Conservation (phyloP, 2,329 filamentous ascomycete genomes). For the Geosmithia flava region DNA sequence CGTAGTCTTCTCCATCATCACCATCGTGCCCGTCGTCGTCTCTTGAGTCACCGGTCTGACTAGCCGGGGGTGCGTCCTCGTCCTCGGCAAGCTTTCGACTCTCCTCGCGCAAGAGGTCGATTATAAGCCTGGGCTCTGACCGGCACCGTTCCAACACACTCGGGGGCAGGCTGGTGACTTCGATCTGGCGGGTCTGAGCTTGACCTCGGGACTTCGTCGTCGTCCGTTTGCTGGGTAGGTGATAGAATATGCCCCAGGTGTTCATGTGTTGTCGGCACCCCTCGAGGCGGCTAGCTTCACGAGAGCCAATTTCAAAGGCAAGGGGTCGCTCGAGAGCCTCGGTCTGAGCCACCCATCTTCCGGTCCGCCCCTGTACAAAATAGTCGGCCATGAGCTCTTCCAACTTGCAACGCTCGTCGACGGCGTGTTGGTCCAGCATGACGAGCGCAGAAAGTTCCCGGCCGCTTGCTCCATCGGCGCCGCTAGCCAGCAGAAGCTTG, state of each 20-base stretch:
- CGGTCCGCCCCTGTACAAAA: constrained; percentile 18
- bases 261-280: constrained; percentile 44
- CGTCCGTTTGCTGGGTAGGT: constrained; percentile 8
- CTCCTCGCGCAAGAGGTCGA: constrained; percentile 64
- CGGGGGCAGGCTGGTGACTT: constrained; percentile 50
- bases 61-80: constrained; percentile 3
- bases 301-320: constrained; percentile 48
- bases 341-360: constrained; percentile 10
- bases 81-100: constrained; percentile 51
- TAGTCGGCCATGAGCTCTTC: constrained; percentile 55
- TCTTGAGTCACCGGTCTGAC: background rate
- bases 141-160: constrained; percentile 67
- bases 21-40: background rate
- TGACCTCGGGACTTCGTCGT: too few species aligned
- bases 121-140: constrained; percentile 56
- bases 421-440: constrained; percentile 86
- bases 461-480: background rate
- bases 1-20: constrained; percentile 2
- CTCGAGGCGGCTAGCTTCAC: constrained; percentile 48
- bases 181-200: constrained; percentile 15
- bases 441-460: constrained; percentile 43
- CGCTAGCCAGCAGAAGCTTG: constrained; percentile 29
- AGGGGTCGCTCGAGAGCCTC: constrained; percentile 39
- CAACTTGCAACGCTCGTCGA: constrained; percentile 75
- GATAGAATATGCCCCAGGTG: constrained; percentile 63